Evolutionary conservation across 2,329 filamentous ascomycete genomes (phyloP).

Genomic region (Cryoendolithus antarcticus): DNA sequence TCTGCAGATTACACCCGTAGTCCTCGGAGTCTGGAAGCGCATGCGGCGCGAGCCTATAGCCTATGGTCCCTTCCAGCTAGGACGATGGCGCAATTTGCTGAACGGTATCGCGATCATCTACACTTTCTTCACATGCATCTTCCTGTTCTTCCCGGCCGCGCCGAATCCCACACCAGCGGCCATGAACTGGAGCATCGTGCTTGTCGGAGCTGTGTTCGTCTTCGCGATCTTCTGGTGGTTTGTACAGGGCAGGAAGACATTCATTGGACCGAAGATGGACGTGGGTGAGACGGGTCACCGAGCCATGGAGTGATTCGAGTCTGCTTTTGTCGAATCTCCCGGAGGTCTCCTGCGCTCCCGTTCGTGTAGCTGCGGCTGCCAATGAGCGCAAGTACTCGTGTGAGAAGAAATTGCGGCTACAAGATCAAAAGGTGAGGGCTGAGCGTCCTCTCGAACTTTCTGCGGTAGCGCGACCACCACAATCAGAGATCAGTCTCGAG

Average conservation of each 20-base stretch:
- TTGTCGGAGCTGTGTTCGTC: slow-evolving; percentile 6
- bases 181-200: slow-evolving; percentile 11
- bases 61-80: slow-evolving; percentile 13
- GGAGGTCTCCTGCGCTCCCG: no score
- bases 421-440: no score
- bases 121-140: slow-evolving; percentile 4
- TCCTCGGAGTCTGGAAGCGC: slow-evolving; percentile 9
- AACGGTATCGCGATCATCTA: slow-evolving; percentile 22
- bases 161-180: slow-evolving; percentile 6
- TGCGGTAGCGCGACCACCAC: no score
- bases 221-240: slow-evolving; percentile 7
- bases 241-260: slow-evolving; percentile 5
- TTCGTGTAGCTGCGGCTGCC: no score
- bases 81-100: slow-evolving; percentile 7
- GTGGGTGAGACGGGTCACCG: not conserved
- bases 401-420: no score
- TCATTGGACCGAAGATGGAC: slow-evolving; percentile 4
- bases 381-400: no score
- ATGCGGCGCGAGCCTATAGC: slow-evolving; percentile 8
- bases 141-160: slow-evolving; percentile 11
- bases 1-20: slow-evolving; percentile 25
- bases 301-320: no score
- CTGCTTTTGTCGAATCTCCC: no score
- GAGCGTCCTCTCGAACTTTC: no score
- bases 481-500: no score